A percentile compares a stretch with the other conserved stretches of the same genome.
These are phyloP conservation scores for Durio zibethinus DNA, from an alignment of 345 rosid genomes.

Conservation along the genomic window DNA sequence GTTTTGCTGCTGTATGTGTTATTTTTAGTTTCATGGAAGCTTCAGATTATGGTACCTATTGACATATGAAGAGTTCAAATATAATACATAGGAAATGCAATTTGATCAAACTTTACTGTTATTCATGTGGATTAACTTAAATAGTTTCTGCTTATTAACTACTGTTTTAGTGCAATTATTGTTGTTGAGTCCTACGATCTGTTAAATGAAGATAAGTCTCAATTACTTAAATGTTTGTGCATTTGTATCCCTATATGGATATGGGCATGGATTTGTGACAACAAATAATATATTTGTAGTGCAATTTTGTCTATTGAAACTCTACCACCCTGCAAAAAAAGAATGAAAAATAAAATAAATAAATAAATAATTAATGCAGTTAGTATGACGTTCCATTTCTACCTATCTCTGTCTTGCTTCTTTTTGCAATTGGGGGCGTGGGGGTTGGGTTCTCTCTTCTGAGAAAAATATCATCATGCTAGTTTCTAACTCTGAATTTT, in stretches of 20 bases:
- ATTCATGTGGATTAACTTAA: neutral
- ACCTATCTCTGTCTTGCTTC: neutral
- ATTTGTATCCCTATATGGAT: neutral
- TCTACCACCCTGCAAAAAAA: neutral
- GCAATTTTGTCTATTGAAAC: neutral
- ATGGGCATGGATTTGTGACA: neutral
- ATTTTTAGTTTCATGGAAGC: neutral
- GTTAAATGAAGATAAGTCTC: neutral
- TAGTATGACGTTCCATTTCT: neutral
- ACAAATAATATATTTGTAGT: neutral
- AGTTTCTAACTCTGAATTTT: constrained; percentile 25
- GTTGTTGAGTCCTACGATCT: neutral
- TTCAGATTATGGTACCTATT: neutral
- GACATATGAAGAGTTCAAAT: neutral
- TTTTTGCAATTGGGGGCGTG: neutral
- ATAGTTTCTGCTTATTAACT: constrained; percentile 13
- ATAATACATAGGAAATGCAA: neutral
- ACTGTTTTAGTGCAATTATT: constrained; percentile 1
- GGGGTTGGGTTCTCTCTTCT: neutral
- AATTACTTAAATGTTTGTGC: neutral
- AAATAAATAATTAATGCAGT: too few species aligned
- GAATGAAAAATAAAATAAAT: too few species aligned
- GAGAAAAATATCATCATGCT: neutral
- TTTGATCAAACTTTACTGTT: neutral
- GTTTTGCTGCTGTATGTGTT: neutral